Conservation (phyloP, 1,284 basidiomycete genomes). For the Rhodotorula sp. region DNA sequence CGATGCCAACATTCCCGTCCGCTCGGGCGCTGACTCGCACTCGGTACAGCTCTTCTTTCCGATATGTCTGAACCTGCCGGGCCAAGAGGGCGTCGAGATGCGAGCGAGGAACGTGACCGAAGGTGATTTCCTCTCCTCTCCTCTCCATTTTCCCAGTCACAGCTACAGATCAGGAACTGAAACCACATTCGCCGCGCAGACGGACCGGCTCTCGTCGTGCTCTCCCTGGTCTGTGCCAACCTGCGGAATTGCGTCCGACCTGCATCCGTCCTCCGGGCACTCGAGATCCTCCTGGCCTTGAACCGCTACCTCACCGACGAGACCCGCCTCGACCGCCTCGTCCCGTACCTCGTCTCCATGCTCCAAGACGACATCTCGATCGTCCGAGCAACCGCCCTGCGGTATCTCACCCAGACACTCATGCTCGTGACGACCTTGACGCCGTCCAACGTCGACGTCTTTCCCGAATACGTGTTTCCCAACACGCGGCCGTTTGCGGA, state of each 20-base stretch:
- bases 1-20: not conserved
- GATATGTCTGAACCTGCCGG: constrained; percentile 67
- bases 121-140: constrained; percentile 4
- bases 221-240: constrained; percentile 83
- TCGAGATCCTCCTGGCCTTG: constrained; percentile 84
- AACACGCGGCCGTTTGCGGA: constrained; percentile 76
- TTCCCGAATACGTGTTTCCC: constrained; percentile 93
- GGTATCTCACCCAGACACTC: constrained; percentile 78
- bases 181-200: constrained; percentile 53
- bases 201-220: constrained; percentile 72
- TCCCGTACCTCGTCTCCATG: constrained; percentile 87
- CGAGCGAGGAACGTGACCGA: not conserved
- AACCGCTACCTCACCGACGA: constrained; percentile 84
- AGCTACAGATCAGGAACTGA: not conserved
- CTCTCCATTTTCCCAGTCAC: too few relatives aligned
- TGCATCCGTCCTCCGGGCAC: constrained; percentile 76
- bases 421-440: constrained; percentile 83
- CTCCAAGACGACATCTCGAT: constrained; percentile 77
- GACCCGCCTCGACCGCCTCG: constrained; percentile 87
- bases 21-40: not conserved
- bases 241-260: constrained; percentile 84
- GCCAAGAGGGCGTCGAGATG: constrained; percentile 20
- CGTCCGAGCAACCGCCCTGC: constrained; percentile 74
- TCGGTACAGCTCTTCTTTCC: constrained; percentile 55
- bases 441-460: constrained; percentile 75